Conservation (phyloP, 2,329 filamentous ascomycete genomes). For the Diaporthe ilicicola region DNA sequence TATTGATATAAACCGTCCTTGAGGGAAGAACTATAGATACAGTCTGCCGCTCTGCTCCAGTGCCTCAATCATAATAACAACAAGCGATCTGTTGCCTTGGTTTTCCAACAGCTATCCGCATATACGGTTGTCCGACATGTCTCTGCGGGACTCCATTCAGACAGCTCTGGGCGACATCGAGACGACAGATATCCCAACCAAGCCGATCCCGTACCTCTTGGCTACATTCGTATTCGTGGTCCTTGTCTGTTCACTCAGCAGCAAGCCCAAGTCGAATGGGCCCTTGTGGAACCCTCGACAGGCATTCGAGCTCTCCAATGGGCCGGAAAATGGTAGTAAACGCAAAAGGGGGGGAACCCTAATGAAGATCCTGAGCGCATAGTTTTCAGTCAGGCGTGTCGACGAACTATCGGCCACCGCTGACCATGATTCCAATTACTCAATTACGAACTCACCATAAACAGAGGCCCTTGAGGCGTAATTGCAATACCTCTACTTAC, state of each 20-base stretch:
- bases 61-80: background rate
- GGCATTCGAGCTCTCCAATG: background rate
- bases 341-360: too few species aligned
- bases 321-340: background rate
- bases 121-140: too few species aligned
- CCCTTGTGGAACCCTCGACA: background rate
- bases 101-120: too few species aligned
- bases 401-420: background rate
- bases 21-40: background rate
- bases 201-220: background rate
- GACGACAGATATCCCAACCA: background rate
- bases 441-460: background rate
- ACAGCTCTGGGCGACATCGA: background rate
- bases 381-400: background rate
- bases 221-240: background rate
- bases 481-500: background rate
- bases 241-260: background rate
- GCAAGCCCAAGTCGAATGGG: background rate
- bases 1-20: background rate
- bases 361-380: too few species aligned
- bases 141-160: background rate
- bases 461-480: background rate
- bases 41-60: background rate
- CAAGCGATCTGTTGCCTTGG: too few species aligned
- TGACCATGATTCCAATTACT: background rate